Conservation (phyloP, 805 yeast genomes). For the Wickerhamiella nectarea region DNA sequence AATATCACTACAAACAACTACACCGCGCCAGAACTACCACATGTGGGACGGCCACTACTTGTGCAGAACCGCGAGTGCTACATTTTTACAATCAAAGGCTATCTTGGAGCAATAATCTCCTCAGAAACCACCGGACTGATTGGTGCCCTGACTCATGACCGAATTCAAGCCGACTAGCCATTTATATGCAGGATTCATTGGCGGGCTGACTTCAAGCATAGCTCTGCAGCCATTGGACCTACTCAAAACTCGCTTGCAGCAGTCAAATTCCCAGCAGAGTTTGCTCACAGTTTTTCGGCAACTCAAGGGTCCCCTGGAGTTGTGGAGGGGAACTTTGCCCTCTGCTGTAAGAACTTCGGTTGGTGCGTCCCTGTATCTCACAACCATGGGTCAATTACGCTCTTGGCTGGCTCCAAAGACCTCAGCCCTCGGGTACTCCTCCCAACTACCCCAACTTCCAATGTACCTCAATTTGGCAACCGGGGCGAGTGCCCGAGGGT, state of each 20-base stretch:
- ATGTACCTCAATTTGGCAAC: slow-evolving; percentile 55
- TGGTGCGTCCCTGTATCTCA: slow-evolving; percentile 78
- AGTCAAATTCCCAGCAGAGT: slow-evolving; percentile 23
- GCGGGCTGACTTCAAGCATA: slow-evolving; percentile 73
- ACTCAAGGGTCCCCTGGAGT: slow-evolving; percentile 26
- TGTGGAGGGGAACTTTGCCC: slow-evolving; percentile 93
- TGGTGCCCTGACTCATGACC: slow-evolving; percentile 6
- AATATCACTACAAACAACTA: not conserved
- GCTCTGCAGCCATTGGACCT: slow-evolving; percentile 80
- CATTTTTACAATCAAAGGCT: not conserved
- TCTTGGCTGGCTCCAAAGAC: slow-evolving; percentile 30
- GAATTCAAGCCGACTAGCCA: slow-evolving; percentile 29
- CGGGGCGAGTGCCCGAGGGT: slow-evolving; percentile 67
- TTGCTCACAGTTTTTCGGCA: slow-evolving; percentile 18
- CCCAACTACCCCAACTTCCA: slow-evolving; percentile 52
- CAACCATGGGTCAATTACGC: slow-evolving; percentile 54
- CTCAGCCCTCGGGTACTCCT: slow-evolving; percentile 10
- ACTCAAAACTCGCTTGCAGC: slow-evolving; percentile 77
- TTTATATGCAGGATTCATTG: slow-evolving; percentile 64
- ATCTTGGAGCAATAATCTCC: not conserved
- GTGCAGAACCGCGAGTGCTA: not conserved
- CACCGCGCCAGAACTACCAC: not conserved
- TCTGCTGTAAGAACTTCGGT: slow-evolving; percentile 79
- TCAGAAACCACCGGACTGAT: not conserved
- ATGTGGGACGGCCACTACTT: not conserved